Evolutionary conservation across 1,284 basidiomycete species (phyloP).

Genomic region (Pholiota adiposa): DNA sequence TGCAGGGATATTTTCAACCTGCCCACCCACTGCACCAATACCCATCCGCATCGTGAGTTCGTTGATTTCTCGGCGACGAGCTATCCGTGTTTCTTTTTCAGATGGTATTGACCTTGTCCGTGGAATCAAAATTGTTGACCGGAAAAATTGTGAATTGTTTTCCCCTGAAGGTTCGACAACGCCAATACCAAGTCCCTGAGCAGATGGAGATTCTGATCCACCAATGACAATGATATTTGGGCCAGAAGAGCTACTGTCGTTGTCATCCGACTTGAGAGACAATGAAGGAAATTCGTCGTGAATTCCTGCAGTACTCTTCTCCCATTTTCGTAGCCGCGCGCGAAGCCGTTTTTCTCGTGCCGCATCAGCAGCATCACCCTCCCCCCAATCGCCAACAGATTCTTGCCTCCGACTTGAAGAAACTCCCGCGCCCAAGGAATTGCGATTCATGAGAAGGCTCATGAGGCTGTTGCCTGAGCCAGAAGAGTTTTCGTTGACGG

Average conservation of each 20-base stretch:
- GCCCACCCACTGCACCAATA: conserved; percentile 73
- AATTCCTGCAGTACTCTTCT: conserved; percentile 57
- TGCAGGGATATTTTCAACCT: conserved; percentile 47
- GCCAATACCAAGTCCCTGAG: conserved; percentile 13
- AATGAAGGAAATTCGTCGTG: conserved; percentile 65
- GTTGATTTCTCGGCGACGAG: conserved; percentile 74
- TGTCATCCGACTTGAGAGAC: conserved; percentile 40
- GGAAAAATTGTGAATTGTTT: conserved; percentile 59
- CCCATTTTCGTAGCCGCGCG: conserved; percentile 73
- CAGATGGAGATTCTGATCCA: conserved; percentile 29
- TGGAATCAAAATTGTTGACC: conserved; percentile 76
- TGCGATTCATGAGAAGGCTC: conserved; percentile 45
- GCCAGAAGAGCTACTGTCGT: conserved; percentile 37
- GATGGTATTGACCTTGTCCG: conserved; percentile 52
- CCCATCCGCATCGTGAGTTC: conserved; percentile 81
- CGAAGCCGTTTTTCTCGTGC: conserved; percentile 71
- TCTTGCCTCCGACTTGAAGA: conserved; percentile 21
- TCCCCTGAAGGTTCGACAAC: conserved; percentile 28
- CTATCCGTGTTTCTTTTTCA: conserved; percentile 64
- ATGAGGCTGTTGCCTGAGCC: conserved; percentile 43
- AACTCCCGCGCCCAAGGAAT: conserved; percentile 25
- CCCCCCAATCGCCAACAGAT: conserved; percentile 54
- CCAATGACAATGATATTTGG: conserved; percentile 61
- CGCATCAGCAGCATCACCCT: conserved; percentile 65
- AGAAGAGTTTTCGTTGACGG: conserved; percentile 33